Conservation (phyloP, 495 filamentous ascomycete genomes). For the Pyrenula aspistea region DNA sequence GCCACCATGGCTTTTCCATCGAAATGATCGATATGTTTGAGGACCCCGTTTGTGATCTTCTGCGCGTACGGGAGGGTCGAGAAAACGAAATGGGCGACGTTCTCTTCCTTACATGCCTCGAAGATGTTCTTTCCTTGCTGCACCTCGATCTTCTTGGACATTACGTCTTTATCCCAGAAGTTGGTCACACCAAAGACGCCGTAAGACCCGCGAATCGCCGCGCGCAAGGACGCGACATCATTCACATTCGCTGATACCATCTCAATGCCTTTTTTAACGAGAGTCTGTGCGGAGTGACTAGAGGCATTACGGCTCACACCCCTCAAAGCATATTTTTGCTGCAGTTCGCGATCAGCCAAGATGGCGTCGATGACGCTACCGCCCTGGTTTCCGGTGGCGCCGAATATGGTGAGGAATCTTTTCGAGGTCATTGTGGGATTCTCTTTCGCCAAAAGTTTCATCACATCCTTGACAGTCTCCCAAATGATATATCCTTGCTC, state of each 20-base stretch:
- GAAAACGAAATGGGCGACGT: neutral
- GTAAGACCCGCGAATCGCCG: neutral
- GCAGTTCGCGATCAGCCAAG: slow-evolving; percentile 33
- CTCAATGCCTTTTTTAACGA: neutral
- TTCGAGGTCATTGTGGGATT: slow-evolving; percentile 27
- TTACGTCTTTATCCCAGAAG: neutral
- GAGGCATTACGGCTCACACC: slow-evolving; percentile 33
- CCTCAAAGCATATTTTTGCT: slow-evolving; percentile 36
- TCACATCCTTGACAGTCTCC: neutral
- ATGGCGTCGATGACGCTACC: slow-evolving; percentile 41
- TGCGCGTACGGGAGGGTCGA: neutral
- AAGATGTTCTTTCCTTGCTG: neutral
- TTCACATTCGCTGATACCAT: neutral
- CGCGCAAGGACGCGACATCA: neutral
- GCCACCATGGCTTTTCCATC: neutral
- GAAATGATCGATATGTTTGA: neutral
- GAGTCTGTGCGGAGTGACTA: slow-evolving; percentile 8
- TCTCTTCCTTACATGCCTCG: neutral
- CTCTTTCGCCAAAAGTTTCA: neutral
- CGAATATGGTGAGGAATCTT: slow-evolving; percentile 41
- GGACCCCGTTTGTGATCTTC: neutral
- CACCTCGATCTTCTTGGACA: neutral
- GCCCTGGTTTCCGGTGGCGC: slow-evolving; percentile 52
- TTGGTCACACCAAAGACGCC: neutral
- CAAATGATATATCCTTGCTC: neutral